phyloP scores from a whole-genome alignment of 1,284 basidiomycete genomes.

The Stygiomarasmius scandens region DNA sequence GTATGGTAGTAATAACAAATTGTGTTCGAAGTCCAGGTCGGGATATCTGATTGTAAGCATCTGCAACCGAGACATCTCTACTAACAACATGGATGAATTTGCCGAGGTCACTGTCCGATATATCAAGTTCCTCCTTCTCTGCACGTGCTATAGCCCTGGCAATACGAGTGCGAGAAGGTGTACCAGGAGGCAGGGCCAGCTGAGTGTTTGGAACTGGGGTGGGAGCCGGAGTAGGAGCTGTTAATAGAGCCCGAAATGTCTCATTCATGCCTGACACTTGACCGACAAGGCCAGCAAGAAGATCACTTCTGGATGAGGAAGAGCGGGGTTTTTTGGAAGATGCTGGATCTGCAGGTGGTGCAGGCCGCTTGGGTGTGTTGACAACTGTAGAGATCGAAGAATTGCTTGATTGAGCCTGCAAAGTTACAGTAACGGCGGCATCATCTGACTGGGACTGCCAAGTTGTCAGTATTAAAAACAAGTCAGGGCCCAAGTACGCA shows the following conservation, averaged over 20 bases:
- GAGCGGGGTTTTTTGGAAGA: too few relatives aligned
- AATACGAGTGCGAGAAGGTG: neutral
- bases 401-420: too few relatives aligned
- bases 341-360: too few relatives aligned
- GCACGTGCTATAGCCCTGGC: neutral
- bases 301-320: neutral
- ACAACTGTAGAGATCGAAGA: too few relatives aligned
- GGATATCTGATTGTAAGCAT: neutral
- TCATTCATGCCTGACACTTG: neutral
- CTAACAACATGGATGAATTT: conserved; percentile 10
- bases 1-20: too few relatives aligned
- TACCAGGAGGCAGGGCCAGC: neutral
- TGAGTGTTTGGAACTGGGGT: too few relatives aligned
- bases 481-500: too few relatives aligned
- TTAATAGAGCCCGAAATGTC: neutral
- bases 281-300: neutral
- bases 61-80: conserved; percentile 7
- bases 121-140: conserved; percentile 13
- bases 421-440: too few relatives aligned
- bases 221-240: neutral
- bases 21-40: too few relatives aligned
- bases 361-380: too few relatives aligned
- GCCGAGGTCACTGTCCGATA: neutral
- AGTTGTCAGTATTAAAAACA: too few relatives aligned
- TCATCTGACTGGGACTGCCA: too few relatives aligned